Evolutionary conservation across 2,329 filamentous ascomycete genomes (phyloP).

Genomic region (Pseudodiploospora longispora): DNA sequence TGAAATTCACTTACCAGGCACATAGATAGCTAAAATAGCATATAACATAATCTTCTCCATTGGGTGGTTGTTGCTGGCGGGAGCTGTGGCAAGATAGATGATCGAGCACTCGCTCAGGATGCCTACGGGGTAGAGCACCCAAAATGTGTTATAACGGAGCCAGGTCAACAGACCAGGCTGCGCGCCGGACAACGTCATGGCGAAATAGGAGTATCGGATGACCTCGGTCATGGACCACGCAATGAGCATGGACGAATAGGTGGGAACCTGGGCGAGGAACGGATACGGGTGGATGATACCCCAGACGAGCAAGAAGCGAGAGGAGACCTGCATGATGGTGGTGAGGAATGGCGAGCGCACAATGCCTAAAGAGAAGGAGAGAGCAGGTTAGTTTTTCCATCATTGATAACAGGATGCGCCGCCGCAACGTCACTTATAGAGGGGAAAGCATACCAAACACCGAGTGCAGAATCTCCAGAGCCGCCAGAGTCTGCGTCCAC

Average conservation of each 20-base stretch:
- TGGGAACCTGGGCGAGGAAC: slow-evolving; percentile 48
- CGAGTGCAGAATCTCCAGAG: slow-evolving; percentile 78
- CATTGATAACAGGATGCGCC: background rate
- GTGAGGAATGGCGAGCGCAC: slow-evolving; percentile 81
- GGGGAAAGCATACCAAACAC: slow-evolving; percentile 51
- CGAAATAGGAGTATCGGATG: slow-evolving; percentile 88
- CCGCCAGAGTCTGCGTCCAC: slow-evolving; percentile 76
- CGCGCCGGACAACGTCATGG: slow-evolving; percentile 55
- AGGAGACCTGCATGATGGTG: slow-evolving; percentile 83
- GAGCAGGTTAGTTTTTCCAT: background rate
- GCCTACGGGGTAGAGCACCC: slow-evolving; percentile 83
- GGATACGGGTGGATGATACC: slow-evolving; percentile 70
- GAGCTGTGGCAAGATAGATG: slow-evolving; percentile 61
- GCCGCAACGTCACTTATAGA: background rate
- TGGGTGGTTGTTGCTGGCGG: slow-evolving; percentile 41
- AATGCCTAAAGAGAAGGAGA: slow-evolving; percentile 48
- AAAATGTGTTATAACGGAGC: slow-evolving; percentile 89
- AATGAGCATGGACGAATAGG: slow-evolving; percentile 69
- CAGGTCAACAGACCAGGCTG: slow-evolving; percentile 64
- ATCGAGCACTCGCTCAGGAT: slow-evolving; percentile 82
- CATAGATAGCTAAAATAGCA: slow-evolving; percentile 63
- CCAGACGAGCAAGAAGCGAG: slow-evolving; percentile 85
- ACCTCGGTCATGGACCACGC: slow-evolving; percentile 92
- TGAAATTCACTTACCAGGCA: slow-evolving; percentile 56
- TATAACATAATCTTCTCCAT: slow-evolving; percentile 52